Conservation (phyloP, 768 basidiomycete species). For the Serendipita vermifera region DNA sequence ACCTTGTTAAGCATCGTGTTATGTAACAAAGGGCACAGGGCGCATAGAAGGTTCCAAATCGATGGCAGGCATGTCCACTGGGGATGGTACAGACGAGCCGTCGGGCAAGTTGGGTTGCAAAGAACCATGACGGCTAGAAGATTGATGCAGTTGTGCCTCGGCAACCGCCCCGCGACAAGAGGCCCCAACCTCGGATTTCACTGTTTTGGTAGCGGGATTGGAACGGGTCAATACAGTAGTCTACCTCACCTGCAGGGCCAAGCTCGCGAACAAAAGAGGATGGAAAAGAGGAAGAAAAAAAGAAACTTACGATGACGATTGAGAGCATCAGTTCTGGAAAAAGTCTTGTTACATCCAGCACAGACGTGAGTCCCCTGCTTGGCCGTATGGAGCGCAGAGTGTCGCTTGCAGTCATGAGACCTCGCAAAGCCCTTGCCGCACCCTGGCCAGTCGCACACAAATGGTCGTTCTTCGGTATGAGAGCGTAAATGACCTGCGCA, state of each 20-base stretch:
- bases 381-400: slow-evolving; percentile 77
- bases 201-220: slow-evolving; percentile 26
- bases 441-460: slow-evolving; percentile 85
- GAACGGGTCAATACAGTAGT: too few species aligned
- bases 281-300: background rate
- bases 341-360: slow-evolving; percentile 86
- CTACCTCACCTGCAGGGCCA: background rate
- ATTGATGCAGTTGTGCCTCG: background rate
- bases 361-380: slow-evolving; percentile 78
- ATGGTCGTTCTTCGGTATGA: slow-evolving; percentile 90
- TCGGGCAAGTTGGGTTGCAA: background rate
- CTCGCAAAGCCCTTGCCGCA: slow-evolving; percentile 92
- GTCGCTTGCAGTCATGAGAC: slow-evolving; percentile 97
- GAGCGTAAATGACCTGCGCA: slow-evolving; percentile 75
- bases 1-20: too few species aligned
- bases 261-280: background rate
- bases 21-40: background rate
- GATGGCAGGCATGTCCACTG: background rate
- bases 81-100: background rate
- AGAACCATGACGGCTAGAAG: background rate
- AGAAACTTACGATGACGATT: slow-evolving; percentile 59
- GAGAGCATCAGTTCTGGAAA: slow-evolving; percentile 84
- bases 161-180: slow-evolving; percentile 1
- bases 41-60: background rate
- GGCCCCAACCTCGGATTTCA: slow-evolving; percentile 70